phyloP scores from a whole-genome alignment of 2,329 filamentous ascomycete genomes.

The Fusarium sambucinum region DNA sequence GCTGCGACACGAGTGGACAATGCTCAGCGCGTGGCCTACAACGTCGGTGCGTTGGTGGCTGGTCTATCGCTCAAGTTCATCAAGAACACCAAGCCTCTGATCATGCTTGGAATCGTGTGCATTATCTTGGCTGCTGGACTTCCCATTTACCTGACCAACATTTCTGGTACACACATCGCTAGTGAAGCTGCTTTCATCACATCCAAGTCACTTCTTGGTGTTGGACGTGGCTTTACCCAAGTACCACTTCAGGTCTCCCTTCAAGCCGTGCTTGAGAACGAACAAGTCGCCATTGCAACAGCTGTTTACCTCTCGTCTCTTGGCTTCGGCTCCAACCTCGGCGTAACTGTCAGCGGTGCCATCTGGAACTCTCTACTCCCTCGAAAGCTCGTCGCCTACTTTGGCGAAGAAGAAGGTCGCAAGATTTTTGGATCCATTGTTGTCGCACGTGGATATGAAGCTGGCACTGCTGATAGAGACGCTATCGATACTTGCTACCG shows the following conservation, averaged over 20 bases:
- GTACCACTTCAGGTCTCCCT: constrained; percentile 22
- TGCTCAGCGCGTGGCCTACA: constrained; percentile 30
- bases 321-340: constrained; percentile 32
- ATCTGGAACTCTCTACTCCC: constrained; percentile 40
- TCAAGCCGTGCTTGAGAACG: constrained; percentile 24
- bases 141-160: constrained; percentile 37
- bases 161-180: constrained; percentile 31
- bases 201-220: constrained; percentile 33
- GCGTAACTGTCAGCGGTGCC: constrained; percentile 29
- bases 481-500: constrained; percentile 31
- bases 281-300: constrained; percentile 32
- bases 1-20: constrained; percentile 35
- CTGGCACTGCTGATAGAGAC: constrained; percentile 15
- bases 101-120: constrained; percentile 22
- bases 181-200: constrained; percentile 33
- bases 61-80: constrained; percentile 26
- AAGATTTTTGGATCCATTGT: constrained; percentile 36
- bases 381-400: constrained; percentile 14
- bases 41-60: constrained; percentile 14
- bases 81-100: constrained; percentile 33
- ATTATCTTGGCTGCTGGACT: constrained; percentile 36
- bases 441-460: constrained; percentile 20
- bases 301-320: constrained; percentile 36
- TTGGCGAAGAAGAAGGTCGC: constrained; percentile 10
- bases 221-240: constrained; percentile 29